Percentiles rank a stretch among this genome's conserved stretches.
phyloP scores from a whole-genome alignment of 2,329 filamentous ascomycete genomes.

The Botryotinia calthae region DNA sequence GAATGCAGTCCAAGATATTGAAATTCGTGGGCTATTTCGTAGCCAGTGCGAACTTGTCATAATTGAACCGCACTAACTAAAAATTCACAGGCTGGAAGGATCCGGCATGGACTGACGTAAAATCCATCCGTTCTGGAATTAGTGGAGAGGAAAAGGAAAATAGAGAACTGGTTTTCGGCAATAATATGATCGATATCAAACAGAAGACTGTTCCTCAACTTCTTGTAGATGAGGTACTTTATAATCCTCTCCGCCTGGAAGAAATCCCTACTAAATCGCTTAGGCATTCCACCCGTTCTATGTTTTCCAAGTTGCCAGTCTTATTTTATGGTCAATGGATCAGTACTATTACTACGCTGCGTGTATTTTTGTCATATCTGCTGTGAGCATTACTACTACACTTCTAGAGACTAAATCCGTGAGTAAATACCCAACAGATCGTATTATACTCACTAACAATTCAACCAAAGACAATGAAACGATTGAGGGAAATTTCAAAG shows the following conservation, averaged over 20 bases:
- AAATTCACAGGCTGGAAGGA: constrained; percentile 69
- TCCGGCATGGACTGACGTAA: constrained; percentile 78
- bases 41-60: not conserved
- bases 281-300: constrained; percentile 98
- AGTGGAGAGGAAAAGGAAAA: constrained; percentile 84
- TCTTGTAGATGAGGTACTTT: constrained; percentile 75
- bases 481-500: constrained; percentile 83
- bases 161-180: constrained; percentile 82
- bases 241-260: not conserved
- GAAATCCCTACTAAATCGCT: constrained; percentile 46
- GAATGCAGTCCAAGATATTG: not conserved
- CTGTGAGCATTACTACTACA: constrained; percentile 86
- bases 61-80: not conserved
- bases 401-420: constrained; percentile 84
- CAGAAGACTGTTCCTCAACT: constrained; percentile 82
- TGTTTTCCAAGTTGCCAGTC: constrained; percentile 93
- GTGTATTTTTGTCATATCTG: constrained; percentile 92
- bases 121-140: constrained; percentile 71
- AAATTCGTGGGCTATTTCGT: not conserved
- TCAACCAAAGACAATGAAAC: constrained; percentile 69
- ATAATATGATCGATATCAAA: constrained; percentile 88
- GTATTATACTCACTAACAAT: constrained; percentile 13
- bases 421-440: constrained; percentile 38
- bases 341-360: constrained; percentile 97
- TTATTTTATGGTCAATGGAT: constrained; percentile 91